phyloP scores from a whole-genome alignment of 305 asterid genomes.

The Ilex paraguariensis region DNA sequence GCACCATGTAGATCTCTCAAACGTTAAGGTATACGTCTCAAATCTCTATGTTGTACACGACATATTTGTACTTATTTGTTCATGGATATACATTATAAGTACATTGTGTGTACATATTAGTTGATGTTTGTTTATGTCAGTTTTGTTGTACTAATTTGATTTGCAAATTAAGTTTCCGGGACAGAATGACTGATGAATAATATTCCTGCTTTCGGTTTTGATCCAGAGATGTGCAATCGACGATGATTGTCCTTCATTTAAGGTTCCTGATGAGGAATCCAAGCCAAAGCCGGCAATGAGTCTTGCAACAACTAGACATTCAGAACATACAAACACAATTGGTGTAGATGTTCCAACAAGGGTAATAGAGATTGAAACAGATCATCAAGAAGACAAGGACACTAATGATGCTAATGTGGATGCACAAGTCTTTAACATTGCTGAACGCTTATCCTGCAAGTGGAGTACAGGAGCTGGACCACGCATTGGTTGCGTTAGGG shows the following conservation, averaged over 20 bases:
- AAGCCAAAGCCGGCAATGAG: slow-evolving; percentile 7
- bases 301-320: slow-evolving; percentile 1
- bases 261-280: slow-evolving; percentile 7
- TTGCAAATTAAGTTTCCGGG: no score
- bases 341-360: slow-evolving; percentile 10
- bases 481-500: slow-evolving; percentile 22
- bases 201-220: slow-evolving; percentile 4
- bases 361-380: slow-evolving; percentile 12
- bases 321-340: slow-evolving; percentile 1
- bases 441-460: slow-evolving; percentile 14
- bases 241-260: slow-evolving; percentile 20
- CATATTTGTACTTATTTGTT: not conserved
- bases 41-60: not conserved
- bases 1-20: slow-evolving; percentile 36
- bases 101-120: no score
- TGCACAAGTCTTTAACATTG: slow-evolving; percentile 6
- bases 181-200: slow-evolving; percentile 2
- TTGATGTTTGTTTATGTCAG: no score
- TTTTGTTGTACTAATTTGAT: not conserved
- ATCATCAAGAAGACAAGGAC: slow-evolving; percentile 5
- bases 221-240: slow-evolving; percentile 74
- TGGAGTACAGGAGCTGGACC: slow-evolving; percentile 24
- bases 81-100: no score
- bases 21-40: slow-evolving; percentile 28
- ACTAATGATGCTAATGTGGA: slow-evolving; percentile 1